Evolutionary conservation across 768 basidiomycete species (phyloP).

Genomic region (Panus rudis): DNA sequence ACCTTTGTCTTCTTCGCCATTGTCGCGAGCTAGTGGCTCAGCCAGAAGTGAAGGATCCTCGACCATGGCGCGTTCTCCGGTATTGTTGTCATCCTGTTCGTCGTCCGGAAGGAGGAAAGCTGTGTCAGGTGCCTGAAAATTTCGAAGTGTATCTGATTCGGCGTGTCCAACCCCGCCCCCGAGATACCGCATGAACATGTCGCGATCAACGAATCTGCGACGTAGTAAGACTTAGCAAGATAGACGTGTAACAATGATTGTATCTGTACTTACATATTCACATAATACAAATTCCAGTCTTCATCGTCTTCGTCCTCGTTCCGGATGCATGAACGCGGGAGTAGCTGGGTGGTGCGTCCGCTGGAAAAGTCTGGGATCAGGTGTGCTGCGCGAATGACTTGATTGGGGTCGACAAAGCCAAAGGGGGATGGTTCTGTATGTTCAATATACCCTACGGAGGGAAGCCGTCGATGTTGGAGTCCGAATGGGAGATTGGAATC

Average conservation of each 20-base stretch:
- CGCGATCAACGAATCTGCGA: conserved; percentile 21
- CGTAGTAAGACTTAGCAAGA: no score
- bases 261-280: conserved; percentile 15
- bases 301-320: conserved; percentile 6
- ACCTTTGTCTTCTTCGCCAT: no score
- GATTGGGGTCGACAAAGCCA: conserved; percentile 38
- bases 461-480: conserved; percentile 23
- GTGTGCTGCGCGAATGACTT: conserved; percentile 33
- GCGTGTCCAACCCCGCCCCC: no score
- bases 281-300: conserved; percentile 18
- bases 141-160: no score
- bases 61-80: no score
- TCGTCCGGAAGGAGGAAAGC: no score
- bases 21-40: no score
- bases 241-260: neutral
- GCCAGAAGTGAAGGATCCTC: no score
- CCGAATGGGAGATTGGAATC: conserved; percentile 21
- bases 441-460: conserved; percentile 32
- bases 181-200: conserved; percentile 19
- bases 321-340: neutral
- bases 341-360: conserved; percentile 13
- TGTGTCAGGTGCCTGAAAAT: no score
- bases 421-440: conserved; percentile 27
- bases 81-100: no score
- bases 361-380: conserved; percentile 34